These are phyloP conservation scores for Neofusicoccum umdonicola DNA, from an alignment of 2,329 filamentous ascomycete genomes.

Conservation along the genomic window DNA sequence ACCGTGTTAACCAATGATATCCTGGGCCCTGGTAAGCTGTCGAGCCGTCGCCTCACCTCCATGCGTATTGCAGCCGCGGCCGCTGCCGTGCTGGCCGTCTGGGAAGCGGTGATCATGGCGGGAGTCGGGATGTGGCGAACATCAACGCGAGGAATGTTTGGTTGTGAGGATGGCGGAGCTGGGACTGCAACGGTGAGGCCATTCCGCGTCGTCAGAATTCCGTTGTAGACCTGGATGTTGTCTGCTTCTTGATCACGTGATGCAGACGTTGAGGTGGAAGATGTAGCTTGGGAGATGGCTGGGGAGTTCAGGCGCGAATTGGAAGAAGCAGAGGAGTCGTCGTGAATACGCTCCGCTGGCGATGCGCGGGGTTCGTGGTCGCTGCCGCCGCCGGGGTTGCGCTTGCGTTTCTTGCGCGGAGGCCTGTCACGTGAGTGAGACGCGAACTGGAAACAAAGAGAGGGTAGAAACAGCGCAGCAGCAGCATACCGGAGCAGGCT, in stretches of 20 bases:
- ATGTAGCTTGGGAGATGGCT: not conserved
- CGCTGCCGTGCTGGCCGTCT: conserved; percentile 25
- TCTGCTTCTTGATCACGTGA: not conserved
- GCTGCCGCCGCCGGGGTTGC: conserved; percentile 19
- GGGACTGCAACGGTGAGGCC: conserved; percentile 30
- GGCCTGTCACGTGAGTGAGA: conserved; percentile 6
- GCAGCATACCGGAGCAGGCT: conserved; percentile 15
- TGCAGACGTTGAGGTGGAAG: not conserved
- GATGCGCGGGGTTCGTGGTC: conserved; percentile 18
- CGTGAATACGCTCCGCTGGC: not conserved
- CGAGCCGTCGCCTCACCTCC: conserved; percentile 35
- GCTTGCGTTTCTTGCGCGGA: conserved; percentile 28
- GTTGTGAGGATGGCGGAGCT: conserved; percentile 16
- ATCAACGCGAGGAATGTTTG: conserved; percentile 29
- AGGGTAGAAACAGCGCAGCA: not conserved
- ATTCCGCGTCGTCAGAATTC: conserved; percentile 34
- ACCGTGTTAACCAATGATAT: conserved; percentile 65
- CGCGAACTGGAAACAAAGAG: not conserved
- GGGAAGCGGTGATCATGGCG: conserved; percentile 35
- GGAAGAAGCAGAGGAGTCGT: not conserved
- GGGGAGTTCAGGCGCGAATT: conserved; percentile 1
- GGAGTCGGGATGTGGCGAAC: conserved; percentile 33
- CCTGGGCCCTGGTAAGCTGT: conserved; percentile 29
- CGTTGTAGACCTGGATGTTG: conserved; percentile 40
- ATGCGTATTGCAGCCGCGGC: conserved; percentile 38